Conservation (phyloP, 2,329 filamentous ascomycete genomes). For the Coniochaeta hoffmannii region DNA sequence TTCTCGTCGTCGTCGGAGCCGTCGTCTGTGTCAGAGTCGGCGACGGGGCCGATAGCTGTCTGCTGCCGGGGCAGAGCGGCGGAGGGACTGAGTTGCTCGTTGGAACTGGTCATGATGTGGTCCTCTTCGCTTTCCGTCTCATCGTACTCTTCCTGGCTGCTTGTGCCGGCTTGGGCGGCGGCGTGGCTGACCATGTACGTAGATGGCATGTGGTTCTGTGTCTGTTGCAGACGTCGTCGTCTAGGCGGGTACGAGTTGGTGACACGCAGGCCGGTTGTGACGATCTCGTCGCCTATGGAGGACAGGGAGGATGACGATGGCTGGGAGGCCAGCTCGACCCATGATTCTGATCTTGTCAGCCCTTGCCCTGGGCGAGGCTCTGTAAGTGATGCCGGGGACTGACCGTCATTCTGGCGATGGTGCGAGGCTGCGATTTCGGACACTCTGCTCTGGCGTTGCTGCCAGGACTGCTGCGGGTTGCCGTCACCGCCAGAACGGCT, state of each 20-base stretch:
- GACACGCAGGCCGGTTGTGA: slow-evolving; percentile 79
- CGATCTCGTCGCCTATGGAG: slow-evolving; percentile 78
- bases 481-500: slow-evolving; percentile 10
- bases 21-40: slow-evolving; percentile 36
- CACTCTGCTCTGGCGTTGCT: slow-evolving; percentile 10
- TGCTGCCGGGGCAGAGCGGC: slow-evolving; percentile 22
- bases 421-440: slow-evolving; percentile 14
- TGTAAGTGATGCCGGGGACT: slow-evolving; percentile 11
- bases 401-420: slow-evolving; percentile 24
- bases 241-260: slow-evolving; percentile 54
- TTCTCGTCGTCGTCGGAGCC: slow-evolving; percentile 66
- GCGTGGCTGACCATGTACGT: slow-evolving; percentile 30
- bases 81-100: slow-evolving; percentile 37
- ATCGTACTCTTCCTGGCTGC: slow-evolving; percentile 91
- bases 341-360: slow-evolving; percentile 63
- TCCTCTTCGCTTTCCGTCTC: slow-evolving; percentile 91
- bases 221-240: slow-evolving; percentile 41
- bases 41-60: slow-evolving; percentile 28
- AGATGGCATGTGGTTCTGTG: slow-evolving; percentile 22
- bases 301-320: slow-evolving; percentile 91
- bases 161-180: slow-evolving; percentile 40
- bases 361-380: neutral
- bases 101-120: slow-evolving; percentile 51
- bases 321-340: slow-evolving; percentile 89
- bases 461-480: slow-evolving; percentile 8